Evolutionary conservation across 2,329 filamentous ascomycete genomes (phyloP).

Genomic region (Cyphellophora attinorum): DNA sequence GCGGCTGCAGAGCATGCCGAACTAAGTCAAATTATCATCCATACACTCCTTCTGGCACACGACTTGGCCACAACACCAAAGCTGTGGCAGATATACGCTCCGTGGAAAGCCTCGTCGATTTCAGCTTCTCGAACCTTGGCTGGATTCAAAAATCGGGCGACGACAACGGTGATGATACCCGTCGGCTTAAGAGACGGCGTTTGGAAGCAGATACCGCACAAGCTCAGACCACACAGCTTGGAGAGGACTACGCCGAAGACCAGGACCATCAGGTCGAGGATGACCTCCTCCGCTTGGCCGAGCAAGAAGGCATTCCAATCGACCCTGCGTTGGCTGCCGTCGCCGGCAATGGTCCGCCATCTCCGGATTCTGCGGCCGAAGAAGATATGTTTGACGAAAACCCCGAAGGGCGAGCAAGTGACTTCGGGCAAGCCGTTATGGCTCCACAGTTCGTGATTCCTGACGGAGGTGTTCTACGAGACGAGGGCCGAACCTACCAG

Average conservation of each 20-base stretch:
- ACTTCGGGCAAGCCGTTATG: conserved; percentile 4
- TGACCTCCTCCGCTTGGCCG: conserved; percentile 13
- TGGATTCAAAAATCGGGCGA: conserved; percentile 61
- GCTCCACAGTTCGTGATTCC: conserved; percentile 12
- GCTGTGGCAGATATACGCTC: conserved; percentile 85
- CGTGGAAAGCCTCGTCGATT: conserved; percentile 83
- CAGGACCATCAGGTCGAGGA: conserved; percentile 17
- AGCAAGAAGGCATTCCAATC: conserved; percentile 28
- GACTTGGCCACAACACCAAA: conserved; percentile 83
- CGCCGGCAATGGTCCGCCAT: background rate
- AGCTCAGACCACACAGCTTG: conserved; percentile 33
- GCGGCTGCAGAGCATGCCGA: conserved; percentile 75
- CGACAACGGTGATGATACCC: conserved; percentile 34
- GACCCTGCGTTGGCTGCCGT: conserved; percentile 29
- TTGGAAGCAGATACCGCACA: conserved; percentile 46
- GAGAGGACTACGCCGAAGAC: conserved; percentile 35
- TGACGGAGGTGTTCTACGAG: conserved; percentile 20
- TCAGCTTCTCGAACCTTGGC: conserved; percentile 74
- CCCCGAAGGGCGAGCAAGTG: conserved; percentile 10
- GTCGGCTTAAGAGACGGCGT: conserved; percentile 37
- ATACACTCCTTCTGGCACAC: conserved; percentile 77
- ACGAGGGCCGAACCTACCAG: conserved; percentile 18
- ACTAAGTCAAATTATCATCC: conserved; percentile 59
- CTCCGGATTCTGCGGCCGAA: conserved; percentile 3
- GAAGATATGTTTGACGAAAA: conserved; percentile 18